phyloP scores from a whole-genome alignment of 1,284 basidiomycete species.

The Pascua guehoae region DNA sequence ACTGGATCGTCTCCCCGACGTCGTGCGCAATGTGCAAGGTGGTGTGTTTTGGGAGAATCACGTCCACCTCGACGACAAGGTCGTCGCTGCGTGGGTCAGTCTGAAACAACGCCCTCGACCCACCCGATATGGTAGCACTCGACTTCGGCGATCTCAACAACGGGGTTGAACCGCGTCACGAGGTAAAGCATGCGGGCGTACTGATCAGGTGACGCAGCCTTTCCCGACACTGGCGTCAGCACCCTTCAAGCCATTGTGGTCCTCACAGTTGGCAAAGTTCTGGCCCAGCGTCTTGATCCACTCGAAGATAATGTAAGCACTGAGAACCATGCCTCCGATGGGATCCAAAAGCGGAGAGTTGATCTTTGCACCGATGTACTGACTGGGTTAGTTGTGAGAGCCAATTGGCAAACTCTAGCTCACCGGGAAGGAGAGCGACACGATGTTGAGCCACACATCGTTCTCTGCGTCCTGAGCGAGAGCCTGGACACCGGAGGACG shows the following conservation, averaged over 20 bases:
- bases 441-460: slow-evolving; percentile 56
- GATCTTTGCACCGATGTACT: slow-evolving; percentile 43
- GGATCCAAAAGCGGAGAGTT: slow-evolving; percentile 50
- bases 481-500: slow-evolving; percentile 47
- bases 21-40: slow-evolving; percentile 51
- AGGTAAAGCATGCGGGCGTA: slow-evolving; percentile 52
- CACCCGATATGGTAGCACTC: slow-evolving; percentile 51
- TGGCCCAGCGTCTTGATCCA: slow-evolving; percentile 50
- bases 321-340: slow-evolving; percentile 52
- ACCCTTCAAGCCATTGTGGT: not conserved
- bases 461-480: slow-evolving; percentile 55
- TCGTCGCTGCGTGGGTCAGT: slow-evolving; percentile 37
- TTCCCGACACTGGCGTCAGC: slow-evolving; percentile 36
- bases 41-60: slow-evolving; percentile 50
- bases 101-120: slow-evolving; percentile 1
- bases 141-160: slow-evolving; percentile 44
- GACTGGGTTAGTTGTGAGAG: slow-evolving; percentile 11
- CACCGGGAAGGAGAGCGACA: slow-evolving; percentile 57
- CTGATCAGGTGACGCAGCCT: slow-evolving; percentile 36
- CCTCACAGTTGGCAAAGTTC: slow-evolving; percentile 50
- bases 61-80: slow-evolving; percentile 51
- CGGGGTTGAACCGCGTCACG: slow-evolving; percentile 50
- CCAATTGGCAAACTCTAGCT: slow-evolving; percentile 26
- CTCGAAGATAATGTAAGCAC: slow-evolving; percentile 51
- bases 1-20: slow-evolving; percentile 50